Percentiles rank a stretch among this genome's conserved stretches.
Evolutionary conservation across 2,329 filamentous ascomycete genomes (phyloP).

Genomic region (Metarhizium rileyi): DNA sequence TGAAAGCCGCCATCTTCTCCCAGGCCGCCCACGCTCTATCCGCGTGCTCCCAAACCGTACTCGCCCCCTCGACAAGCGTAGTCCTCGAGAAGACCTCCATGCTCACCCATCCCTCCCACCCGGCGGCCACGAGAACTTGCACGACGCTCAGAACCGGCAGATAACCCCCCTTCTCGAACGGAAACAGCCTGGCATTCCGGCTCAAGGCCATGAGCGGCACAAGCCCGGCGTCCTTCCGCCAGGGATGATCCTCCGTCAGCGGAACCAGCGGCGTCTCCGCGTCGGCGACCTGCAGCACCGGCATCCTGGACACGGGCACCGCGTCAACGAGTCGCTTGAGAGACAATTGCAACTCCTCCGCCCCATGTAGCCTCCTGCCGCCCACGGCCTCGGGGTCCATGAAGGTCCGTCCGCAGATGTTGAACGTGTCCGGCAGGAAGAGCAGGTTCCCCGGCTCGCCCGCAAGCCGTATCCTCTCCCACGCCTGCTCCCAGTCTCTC

Average conservation of each 20-base stretch:
- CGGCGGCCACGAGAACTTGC: constrained; percentile 15
- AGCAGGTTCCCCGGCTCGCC: constrained; percentile 1
- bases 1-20: constrained; percentile 7
- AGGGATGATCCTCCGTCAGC: constrained; percentile 2
- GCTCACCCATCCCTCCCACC: constrained; percentile 12
- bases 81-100: constrained; percentile 13
- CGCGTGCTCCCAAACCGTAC: constrained; percentile 6
- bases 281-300: constrained; percentile 14
- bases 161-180: constrained; percentile 12
- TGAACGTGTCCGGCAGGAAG: constrained; percentile 20
- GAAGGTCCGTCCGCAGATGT: constrained; percentile 11
- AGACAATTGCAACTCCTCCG: background rate
- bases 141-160: constrained; percentile 20
- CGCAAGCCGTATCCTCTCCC: constrained; percentile 6
- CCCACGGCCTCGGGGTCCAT: background rate
- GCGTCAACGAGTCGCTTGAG: background rate
- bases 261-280: constrained; percentile 7
- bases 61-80: constrained; percentile 4
- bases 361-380: background rate
- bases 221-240: constrained; percentile 3
- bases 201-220: constrained; percentile 11
- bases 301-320: constrained; percentile 2
- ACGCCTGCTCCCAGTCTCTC: constrained; percentile 10
- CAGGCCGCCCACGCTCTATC: constrained; percentile 8
- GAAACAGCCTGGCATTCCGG: constrained; percentile 11